These are phyloP conservation scores for Penstemon davidsonii DNA, from an alignment of 257 asterid genomes.

Conservation along the genomic window DNA sequence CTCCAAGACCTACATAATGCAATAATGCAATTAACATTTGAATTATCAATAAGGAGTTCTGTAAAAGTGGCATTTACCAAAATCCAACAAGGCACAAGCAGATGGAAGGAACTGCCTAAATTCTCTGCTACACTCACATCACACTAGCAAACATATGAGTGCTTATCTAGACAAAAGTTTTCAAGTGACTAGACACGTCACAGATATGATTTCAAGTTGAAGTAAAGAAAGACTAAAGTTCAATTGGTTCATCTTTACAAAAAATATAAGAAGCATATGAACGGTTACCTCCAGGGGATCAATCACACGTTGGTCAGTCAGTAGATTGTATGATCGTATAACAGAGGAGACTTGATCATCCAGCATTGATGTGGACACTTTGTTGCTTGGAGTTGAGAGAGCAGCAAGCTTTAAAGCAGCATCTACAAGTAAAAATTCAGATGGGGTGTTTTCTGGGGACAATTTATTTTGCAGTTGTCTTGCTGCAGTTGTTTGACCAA, in stretches of 20 bases:
- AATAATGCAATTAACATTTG: slow-evolving; percentile 20
- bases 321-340: slow-evolving; percentile 52
- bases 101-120: slow-evolving; percentile 1
- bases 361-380: slow-evolving; percentile 45
- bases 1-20: slow-evolving; percentile 64
- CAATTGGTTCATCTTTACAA: neutral
- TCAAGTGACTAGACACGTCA: slow-evolving; percentile 12
- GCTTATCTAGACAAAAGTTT: neutral
- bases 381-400: slow-evolving; percentile 67
- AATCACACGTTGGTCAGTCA: slow-evolving; percentile 49
- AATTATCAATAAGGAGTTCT: slow-evolving; percentile 16
- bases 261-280: slow-evolving; percentile 1
- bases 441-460: slow-evolving; percentile 72
- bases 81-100: slow-evolving; percentile 16
- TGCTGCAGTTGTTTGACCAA: slow-evolving; percentile 90
- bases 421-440: slow-evolving; percentile 72
- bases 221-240: slow-evolving; percentile 9
- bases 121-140: slow-evolving; percentile 17
- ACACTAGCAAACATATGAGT: neutral
- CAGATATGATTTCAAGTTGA: slow-evolving; percentile 4
- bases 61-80: slow-evolving; percentile 20
- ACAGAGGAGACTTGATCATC: slow-evolving; percentile 60
- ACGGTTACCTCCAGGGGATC: slow-evolving; percentile 80
- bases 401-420: slow-evolving; percentile 82
- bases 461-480: slow-evolving; percentile 87